Percentiles rank a stretch among this genome's conserved stretches.
Conservation (phyloP, 2,329 filamentous ascomycete species). For the Mycosphaerella sp. region DNA sequence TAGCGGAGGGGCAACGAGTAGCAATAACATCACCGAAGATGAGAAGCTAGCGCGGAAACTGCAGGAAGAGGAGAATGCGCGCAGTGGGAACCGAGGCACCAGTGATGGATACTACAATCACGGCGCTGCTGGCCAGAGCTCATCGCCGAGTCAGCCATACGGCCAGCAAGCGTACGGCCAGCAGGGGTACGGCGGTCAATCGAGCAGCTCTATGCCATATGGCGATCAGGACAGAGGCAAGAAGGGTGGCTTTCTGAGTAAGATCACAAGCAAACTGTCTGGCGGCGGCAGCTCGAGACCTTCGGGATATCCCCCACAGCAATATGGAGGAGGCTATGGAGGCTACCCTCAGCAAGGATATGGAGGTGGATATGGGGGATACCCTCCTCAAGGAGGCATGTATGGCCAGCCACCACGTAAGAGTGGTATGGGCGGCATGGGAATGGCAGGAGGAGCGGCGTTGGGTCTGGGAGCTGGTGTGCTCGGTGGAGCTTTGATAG, state of each 20-base stretch:
- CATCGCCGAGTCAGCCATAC: conserved; percentile 27
- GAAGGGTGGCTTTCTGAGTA: conserved; percentile 44
- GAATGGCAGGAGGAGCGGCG: conserved; percentile 66
- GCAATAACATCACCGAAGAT: conserved; percentile 53
- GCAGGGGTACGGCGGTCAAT: conserved; percentile 22
- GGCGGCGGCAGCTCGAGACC: conserved; percentile 21
- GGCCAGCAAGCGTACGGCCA: conserved; percentile 27
- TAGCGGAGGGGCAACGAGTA: conserved; percentile 10
- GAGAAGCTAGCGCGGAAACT: conserved; percentile 68
- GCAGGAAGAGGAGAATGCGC: conserved; percentile 76
- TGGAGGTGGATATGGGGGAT: conserved; percentile 27
- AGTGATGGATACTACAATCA: conserved; percentile 45
- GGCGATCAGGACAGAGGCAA: conserved; percentile 35
- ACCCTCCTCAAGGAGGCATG: conserved; percentile 32
- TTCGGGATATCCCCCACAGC: conserved; percentile 22
- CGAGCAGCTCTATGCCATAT: conserved; percentile 3
- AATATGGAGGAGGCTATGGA: conserved; percentile 19
- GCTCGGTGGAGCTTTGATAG: conserved; percentile 67
- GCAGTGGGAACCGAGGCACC: conserved; percentile 40
- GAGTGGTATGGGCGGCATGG: conserved; percentile 42
- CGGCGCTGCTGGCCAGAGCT: conserved; percentile 4
- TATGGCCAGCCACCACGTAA: conserved; percentile 18
- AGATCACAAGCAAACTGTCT: conserved; percentile 46
- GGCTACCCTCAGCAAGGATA: conserved; percentile 34
- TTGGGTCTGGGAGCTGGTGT: conserved; percentile 76